Base-by-base conservation (phyloP, 108 stramenopile species). In the Nitzschia putrida region DNA sequence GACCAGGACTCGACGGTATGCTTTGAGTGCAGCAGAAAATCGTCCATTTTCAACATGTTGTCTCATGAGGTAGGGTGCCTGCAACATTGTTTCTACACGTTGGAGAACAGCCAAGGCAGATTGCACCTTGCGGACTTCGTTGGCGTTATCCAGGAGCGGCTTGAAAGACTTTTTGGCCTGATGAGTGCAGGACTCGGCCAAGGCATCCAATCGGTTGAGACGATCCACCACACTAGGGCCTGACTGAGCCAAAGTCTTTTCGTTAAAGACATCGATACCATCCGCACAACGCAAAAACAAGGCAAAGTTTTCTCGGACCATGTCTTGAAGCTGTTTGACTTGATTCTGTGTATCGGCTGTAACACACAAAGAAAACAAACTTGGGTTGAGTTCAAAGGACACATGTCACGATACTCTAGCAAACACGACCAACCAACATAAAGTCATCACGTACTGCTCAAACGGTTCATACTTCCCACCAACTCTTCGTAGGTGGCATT, bases 281-380 rank as follows among this genome's bases (percentile, higher is more conserved):
- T 95, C 94, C 18, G 94, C 90, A 56, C 94, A 95, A 41, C 90
- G 83, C 16, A 95, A 78, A 68, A 92, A 95, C 9, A 95, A 71
- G 8, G 78, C 89, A 76, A 95, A 95, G 57, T 95, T 95, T 51
- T 95, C 94, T 23, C 91, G 74, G 0, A 95, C 94, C 40, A 92
- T 73, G 66, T 86, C 87, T 65, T 95, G 91, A 12, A 95, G 79
- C 55, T 92, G 79, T 53, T 83, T 70, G 40, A 85, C 85, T 61
- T 95, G 94, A 66, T 91, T 85, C 57, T 92, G 88, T 12, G 88
- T 92, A 53, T 91, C 80, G 69, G 78, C 83, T 83, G 63, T 58
- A 42, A 38, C 10, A 57, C 24, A 41, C 26, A 21, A 34, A 65
- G 47, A 67, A 59, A 63, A 25, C 23, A 40, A 10, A 40, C 26